These are phyloP conservation scores for Penicillium coprophilum DNA, from an alignment of 495 filamentous ascomycete genomes.

Conservation along the genomic window DNA sequence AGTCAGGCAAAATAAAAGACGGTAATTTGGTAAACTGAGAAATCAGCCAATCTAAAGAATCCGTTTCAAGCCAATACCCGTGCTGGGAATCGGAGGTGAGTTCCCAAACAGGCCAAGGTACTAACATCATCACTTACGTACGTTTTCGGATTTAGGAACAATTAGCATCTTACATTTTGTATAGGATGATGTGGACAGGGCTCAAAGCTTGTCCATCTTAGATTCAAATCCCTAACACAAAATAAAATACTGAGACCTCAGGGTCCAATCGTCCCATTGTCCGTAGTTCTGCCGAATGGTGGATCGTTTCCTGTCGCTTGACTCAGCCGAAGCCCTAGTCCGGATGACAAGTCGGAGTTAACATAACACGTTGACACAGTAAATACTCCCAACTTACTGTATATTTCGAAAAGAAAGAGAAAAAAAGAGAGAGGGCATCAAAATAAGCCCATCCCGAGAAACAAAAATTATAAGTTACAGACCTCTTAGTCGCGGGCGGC, in stretches of 20 bases:
- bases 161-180: too few relatives aligned
- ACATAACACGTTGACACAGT: neutral
- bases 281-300: conserved; percentile 31
- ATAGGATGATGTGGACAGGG: neutral
- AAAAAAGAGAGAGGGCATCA: too few relatives aligned
- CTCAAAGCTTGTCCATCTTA: conserved; percentile 7
- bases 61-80: neutral
- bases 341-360: conserved; percentile 16
- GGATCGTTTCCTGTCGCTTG: conserved; percentile 20
- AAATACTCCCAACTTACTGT: neutral
- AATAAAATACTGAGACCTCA: conserved; percentile 1
- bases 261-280: conserved; percentile 11
- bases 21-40: neutral
- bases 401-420: neutral
- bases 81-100: conserved; percentile 19
- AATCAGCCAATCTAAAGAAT: neutral
- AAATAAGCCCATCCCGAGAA: too few relatives aligned
- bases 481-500: conserved; percentile 22
- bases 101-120: conserved; percentile 20
- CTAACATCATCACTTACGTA: conserved; percentile 36
- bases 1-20: neutral
- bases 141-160: conserved; percentile 15
- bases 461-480: too few relatives aligned
- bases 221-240: neutral
- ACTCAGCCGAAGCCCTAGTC: conserved; percentile 33